phyloP scores from a whole-genome alignment of 164 flowering plant species.

The Kalanchoe fedtschenkoi region DNA sequence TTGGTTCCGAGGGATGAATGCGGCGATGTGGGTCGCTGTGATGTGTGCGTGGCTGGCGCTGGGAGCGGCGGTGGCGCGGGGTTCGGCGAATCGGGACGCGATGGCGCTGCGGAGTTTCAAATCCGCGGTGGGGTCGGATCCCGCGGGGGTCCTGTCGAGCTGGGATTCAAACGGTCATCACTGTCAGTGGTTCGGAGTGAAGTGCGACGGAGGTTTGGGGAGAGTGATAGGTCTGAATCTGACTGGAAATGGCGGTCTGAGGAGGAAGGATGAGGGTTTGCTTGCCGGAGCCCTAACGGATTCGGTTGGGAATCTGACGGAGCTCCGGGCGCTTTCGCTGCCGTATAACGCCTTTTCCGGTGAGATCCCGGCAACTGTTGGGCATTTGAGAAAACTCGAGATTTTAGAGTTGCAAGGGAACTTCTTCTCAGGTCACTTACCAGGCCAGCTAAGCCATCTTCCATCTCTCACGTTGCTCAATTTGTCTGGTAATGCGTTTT shows the following conservation, averaged over 20 bases:
- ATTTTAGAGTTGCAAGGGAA: constrained; percentile 49
- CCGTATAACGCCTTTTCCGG: constrained; percentile 36
- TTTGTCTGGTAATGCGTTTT: constrained; percentile 38
- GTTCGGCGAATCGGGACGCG: constrained; percentile 14
- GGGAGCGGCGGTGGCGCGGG: neutral
- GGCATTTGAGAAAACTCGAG: constrained; percentile 26
- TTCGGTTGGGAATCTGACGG: constrained; percentile 29
- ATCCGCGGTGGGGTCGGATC: constrained; percentile 24
- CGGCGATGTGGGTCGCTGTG: neutral
- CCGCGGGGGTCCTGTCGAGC: constrained; percentile 21
- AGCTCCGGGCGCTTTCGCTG: constrained; percentile 33
- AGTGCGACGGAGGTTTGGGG: constrained; percentile 29
- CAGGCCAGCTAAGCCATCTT: constrained; percentile 27
- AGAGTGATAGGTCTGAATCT: constrained; percentile 14
- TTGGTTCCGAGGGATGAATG: neutral
- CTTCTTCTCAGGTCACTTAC: constrained; percentile 50
- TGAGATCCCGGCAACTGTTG: constrained; percentile 40
- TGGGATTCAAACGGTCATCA: constrained; percentile 27
- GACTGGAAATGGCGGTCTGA: neutral
- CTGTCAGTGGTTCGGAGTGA: constrained; percentile 50
- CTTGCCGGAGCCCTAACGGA: constrained; percentile 29
- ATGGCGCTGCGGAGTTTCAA: constrained; percentile 37
- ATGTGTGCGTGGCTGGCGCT: neutral
- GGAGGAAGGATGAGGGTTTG: neutral
- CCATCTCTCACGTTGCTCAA: constrained; percentile 36